phyloP scores from a whole-genome alignment of 129 eudicot species.

The Chrysanthemum lavandulifolium region DNA sequence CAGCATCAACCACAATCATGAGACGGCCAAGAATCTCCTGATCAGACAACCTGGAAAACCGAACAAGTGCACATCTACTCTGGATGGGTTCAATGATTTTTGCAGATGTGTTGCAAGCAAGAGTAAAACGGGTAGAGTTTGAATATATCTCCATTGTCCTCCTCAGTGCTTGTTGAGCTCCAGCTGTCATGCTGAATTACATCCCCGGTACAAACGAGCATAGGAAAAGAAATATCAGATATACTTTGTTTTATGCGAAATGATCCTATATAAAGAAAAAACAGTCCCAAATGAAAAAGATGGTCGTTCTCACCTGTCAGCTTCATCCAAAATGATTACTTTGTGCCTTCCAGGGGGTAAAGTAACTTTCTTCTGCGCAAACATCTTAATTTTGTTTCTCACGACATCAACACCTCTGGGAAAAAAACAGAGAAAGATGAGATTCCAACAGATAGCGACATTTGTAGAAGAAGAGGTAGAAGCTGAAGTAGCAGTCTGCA shows the following conservation, averaged over 20 bases:
- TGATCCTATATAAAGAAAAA: neutral
- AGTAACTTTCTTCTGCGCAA: slow-evolving; percentile 95
- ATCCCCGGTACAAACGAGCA: slow-evolving; percentile 25
- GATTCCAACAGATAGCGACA: neutral
- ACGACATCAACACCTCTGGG: slow-evolving; percentile 94
- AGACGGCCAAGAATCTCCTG: slow-evolving; percentile 96
- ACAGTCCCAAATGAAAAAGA: neutral
- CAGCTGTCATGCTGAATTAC: slow-evolving; percentile 85
- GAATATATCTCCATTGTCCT: slow-evolving; percentile 99
- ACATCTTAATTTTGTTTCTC: slow-evolving; percentile 99
- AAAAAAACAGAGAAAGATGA: neutral
- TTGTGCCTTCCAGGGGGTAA: slow-evolving; percentile 93
- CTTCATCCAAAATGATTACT: slow-evolving; percentile 79
- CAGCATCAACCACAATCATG: slow-evolving; percentile 83
- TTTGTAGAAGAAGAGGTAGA: neutral
- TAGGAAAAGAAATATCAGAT: neutral
- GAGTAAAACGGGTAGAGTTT: slow-evolving; percentile 94
- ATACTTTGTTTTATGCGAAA: neutral
- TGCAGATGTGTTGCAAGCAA: slow-evolving; percentile 95
- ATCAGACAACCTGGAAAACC: slow-evolving; percentile 85
- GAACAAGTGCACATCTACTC: slow-evolving; percentile 99
- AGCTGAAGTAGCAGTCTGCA: neutral
- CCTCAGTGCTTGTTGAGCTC: slow-evolving; percentile 98
- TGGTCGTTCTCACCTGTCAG: slow-evolving; percentile 67
- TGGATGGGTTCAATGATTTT: slow-evolving; percentile 97